Evolutionary conservation across 2,329 filamentous ascomycete genomes (phyloP).

Genomic region (Gnomoniopsis smithogilvyi): DNA sequence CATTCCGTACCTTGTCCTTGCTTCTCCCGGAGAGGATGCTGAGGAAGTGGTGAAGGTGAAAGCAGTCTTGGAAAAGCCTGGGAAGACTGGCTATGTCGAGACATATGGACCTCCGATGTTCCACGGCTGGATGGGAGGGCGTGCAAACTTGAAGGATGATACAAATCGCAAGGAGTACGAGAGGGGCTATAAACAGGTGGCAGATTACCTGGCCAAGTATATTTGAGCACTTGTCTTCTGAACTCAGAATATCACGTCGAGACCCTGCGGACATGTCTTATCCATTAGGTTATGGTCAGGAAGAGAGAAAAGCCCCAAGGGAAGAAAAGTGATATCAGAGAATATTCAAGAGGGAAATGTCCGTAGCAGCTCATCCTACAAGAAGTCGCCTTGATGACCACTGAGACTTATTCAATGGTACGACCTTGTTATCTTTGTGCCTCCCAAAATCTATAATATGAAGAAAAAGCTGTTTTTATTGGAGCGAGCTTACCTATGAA

Average conservation of each 20-base stretch:
- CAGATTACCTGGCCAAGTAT: constrained; percentile 41
- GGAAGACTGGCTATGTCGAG: constrained; percentile 40
- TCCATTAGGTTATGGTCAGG: too few species aligned
- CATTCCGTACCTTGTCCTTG: constrained; percentile 46
- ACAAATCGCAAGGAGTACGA: constrained; percentile 44
- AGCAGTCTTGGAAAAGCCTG: constrained; percentile 37
- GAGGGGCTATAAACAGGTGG: constrained; percentile 44
- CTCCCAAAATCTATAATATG: too few species aligned
- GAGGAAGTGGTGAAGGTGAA: constrained; percentile 42
- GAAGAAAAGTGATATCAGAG: too few species aligned
- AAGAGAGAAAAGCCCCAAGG: too few species aligned
- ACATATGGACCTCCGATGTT: constrained; percentile 44
- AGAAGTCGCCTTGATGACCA: too few species aligned
- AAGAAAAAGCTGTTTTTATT: too few species aligned
- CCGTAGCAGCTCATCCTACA: too few species aligned
- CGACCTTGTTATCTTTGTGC: too few species aligned
- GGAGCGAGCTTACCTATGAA: too few species aligned
- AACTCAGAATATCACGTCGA: background rate
- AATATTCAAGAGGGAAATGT: too few species aligned
- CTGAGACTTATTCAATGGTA: too few species aligned
- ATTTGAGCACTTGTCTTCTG: constrained; percentile 1
- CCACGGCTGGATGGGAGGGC: constrained; percentile 59
- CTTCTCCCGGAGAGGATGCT: constrained; percentile 45
- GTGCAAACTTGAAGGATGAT: constrained; percentile 42
- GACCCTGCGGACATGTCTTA: too few species aligned